phyloP scores from a whole-genome alignment of 164 flowering plant species.

The Taxillus chinensis region DNA sequence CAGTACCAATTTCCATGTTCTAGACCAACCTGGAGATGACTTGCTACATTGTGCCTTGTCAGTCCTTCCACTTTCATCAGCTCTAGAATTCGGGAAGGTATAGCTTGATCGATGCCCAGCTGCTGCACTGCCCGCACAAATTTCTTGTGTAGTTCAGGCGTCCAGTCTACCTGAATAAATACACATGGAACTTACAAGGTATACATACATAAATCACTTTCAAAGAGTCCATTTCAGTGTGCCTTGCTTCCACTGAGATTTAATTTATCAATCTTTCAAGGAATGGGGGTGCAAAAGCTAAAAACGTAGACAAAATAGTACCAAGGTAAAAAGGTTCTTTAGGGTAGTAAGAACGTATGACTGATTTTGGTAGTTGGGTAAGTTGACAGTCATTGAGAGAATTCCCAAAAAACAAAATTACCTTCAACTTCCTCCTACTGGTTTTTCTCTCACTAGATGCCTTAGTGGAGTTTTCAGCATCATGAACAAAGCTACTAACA shows the following conservation, averaged over 20 bases:
- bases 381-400: too few species aligned
- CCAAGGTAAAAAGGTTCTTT: too few species aligned
- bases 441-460: conserved; percentile 24
- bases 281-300: too few species aligned
- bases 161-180: conserved; percentile 70
- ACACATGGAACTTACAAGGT: not conserved
- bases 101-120: conserved; percentile 74
- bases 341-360: too few species aligned
- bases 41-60: conserved; percentile 83
- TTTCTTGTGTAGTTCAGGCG: conserved; percentile 69
- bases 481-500: conserved; percentile 7
- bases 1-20: not conserved
- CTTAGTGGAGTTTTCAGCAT: conserved; percentile 17
- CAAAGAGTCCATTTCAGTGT: too few species aligned
- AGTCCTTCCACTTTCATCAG: conserved; percentile 77
- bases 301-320: too few species aligned
- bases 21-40: conserved; percentile 71
- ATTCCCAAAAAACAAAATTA: conserved; percentile 7
- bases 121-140: conserved; percentile 79
- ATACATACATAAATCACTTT: too few species aligned
- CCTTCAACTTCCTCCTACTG: conserved; percentile 52
- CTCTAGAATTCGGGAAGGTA: conserved; percentile 75
- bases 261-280: too few species aligned
- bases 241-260: too few species aligned
- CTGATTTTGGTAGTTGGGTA: too few species aligned